A percentile compares a stretch with the other conserved stretches of the same genome.
Evolutionary conservation across 2,329 filamentous ascomycete genomes (phyloP).

Genomic region (Fusarium compactum): DNA sequence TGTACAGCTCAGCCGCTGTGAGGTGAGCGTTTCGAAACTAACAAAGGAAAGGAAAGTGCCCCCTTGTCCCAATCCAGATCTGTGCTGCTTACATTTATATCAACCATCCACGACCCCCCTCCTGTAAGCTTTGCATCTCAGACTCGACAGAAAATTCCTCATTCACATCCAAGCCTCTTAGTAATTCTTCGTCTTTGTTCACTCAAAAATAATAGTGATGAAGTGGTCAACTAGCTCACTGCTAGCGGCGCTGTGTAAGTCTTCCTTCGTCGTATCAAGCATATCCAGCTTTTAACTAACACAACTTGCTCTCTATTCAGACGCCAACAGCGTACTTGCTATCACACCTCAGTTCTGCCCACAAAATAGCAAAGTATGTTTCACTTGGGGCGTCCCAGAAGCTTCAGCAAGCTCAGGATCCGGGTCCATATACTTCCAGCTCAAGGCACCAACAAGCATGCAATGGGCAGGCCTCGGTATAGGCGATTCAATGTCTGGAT

Average conservation of each 20-base stretch:
- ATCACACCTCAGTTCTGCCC: constrained; percentile 57
- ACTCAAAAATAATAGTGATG: constrained; percentile 20
- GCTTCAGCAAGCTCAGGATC: constrained; percentile 59
- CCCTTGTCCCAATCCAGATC: constrained; percentile 20
- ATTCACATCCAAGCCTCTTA: background rate
- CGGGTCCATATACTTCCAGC: constrained; percentile 72
- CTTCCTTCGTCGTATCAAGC: background rate
- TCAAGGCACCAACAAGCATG: constrained; percentile 65
- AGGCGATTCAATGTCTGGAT: constrained; percentile 65
- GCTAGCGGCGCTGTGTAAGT: constrained; percentile 42
- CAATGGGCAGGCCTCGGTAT: constrained; percentile 71
- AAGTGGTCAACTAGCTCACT: constrained; percentile 37
- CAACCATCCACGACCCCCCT: constrained; percentile 12
- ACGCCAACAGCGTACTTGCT: constrained; percentile 39
- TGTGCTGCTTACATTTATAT: constrained; percentile 37
- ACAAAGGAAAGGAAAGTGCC: background rate
- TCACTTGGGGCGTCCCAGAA: constrained; percentile 66
- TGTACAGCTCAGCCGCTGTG: constrained; percentile 7
- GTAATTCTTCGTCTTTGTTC: constrained; percentile 1
- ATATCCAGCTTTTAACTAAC: constrained; percentile 14
- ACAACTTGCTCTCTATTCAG: constrained; percentile 28
- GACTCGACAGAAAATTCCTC: constrained; percentile 11
- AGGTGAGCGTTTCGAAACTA: constrained; percentile 17
- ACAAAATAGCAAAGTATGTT: constrained; percentile 61
- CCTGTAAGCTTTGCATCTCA: constrained; percentile 8